These are phyloP conservation scores for Neurospora africana DNA, from an alignment of 495 filamentous ascomycete genomes.

Conservation along the genomic window DNA sequence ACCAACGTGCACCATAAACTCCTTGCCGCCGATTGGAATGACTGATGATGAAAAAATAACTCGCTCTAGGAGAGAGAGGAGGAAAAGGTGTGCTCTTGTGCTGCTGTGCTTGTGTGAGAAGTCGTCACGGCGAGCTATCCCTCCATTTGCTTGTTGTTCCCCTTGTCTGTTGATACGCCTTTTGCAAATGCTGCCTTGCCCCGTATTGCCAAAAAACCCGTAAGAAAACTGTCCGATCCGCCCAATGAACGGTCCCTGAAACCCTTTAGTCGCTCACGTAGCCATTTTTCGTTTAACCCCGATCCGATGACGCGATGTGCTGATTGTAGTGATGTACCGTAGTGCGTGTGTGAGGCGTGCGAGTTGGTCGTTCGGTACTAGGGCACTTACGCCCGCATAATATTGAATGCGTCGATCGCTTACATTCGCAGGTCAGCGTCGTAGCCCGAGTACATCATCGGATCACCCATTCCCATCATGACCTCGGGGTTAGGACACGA, in stretches of 20 bases:
- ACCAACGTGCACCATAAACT: background rate
- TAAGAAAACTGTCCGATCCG: background rate
- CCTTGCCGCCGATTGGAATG: background rate
- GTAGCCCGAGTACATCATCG: conserved; percentile 27
- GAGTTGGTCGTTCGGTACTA: background rate
- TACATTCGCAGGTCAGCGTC: background rate
- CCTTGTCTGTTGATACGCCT: background rate
- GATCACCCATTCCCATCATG: conserved; percentile 40
- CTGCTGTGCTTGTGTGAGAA: background rate
- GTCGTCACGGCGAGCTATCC: background rate
- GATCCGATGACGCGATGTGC: background rate
- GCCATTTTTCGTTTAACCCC: background rate
- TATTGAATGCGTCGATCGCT: background rate
- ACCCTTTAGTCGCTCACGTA: background rate
- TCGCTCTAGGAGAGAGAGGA: background rate
- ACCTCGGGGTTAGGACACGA: conserved; percentile 34
- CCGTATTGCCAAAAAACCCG: background rate
- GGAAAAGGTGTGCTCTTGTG: background rate
- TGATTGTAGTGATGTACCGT: background rate
- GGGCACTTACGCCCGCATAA: background rate
- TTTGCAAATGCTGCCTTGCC: background rate
- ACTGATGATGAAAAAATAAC: background rate
- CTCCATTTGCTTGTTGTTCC: background rate
- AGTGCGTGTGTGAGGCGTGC: background rate
- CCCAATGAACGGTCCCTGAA: background rate